A percentile compares a stretch with the other conserved stretches of the same genome.
Evolutionary conservation across 805 yeast species (phyloP).

Genomic region (Yarrowia alimentaria): DNA sequence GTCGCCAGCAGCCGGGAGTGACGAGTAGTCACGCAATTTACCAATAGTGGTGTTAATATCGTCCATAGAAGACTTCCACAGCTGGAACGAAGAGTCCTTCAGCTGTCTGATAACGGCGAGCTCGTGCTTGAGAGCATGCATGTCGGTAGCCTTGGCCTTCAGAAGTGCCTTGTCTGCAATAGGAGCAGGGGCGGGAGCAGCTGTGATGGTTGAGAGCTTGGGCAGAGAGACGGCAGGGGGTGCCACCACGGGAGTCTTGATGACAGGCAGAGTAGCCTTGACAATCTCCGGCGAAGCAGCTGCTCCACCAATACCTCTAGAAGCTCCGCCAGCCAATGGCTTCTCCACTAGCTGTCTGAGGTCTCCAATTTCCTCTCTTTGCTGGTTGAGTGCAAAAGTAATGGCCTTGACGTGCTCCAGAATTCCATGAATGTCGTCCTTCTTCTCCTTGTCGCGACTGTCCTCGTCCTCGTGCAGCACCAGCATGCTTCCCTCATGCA

Average conservation of each 20-base stretch:
- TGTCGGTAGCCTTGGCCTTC: constrained; percentile 27
- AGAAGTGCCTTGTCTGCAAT: constrained; percentile 19
- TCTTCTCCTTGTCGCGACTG: constrained; percentile 8
- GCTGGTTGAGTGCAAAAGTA: constrained; percentile 22
- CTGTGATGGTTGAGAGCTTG: constrained; percentile 7
- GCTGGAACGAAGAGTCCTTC: constrained; percentile 31
- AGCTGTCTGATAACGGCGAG: constrained; percentile 35
- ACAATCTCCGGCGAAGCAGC: constrained; percentile 7
- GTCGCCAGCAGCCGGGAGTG: constrained; percentile 37
- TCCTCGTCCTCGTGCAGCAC: constrained; percentile 41
- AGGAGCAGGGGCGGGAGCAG: constrained; percentile 14
- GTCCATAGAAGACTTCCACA: constrained; percentile 48
- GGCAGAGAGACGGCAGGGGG: constrained; percentile 16
- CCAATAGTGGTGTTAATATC: constrained; percentile 46
- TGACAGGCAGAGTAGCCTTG: constrained; percentile 6
- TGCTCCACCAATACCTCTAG: too few species aligned
- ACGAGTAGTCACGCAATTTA: constrained; percentile 38
- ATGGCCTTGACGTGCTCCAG: constrained; percentile 26
- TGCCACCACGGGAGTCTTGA: constrained; percentile 18
- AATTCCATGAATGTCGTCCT: constrained; percentile 14
- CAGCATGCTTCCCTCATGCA: constrained; percentile 59
- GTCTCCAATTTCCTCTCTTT: constrained; percentile 21
- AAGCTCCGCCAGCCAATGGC: neutral
- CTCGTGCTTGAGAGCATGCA: constrained; percentile 33
- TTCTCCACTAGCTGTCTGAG: constrained; percentile 14